These are phyloP conservation scores for Leptographium lundbergii DNA, from an alignment of 2,329 filamentous ascomycete genomes.

Conservation along the genomic window DNA sequence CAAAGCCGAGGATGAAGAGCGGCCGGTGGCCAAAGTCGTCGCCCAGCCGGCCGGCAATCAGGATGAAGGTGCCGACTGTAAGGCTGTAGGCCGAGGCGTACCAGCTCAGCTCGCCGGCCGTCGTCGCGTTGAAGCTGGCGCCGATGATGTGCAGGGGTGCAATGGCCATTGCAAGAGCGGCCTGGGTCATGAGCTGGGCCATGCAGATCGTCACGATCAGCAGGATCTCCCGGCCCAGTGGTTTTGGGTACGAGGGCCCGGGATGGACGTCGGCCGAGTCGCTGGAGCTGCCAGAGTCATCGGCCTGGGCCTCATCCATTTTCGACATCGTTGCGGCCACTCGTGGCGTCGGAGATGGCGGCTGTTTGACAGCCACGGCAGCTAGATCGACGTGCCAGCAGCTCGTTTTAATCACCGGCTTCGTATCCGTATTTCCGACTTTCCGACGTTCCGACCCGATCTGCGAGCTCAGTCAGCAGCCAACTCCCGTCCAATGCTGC, in stretches of 20 bases:
- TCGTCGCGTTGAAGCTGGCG: constrained; percentile 3
- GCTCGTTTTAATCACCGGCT: too few species aligned
- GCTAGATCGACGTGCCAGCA: too few species aligned
- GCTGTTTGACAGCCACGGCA: too few species aligned
- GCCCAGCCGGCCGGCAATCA: constrained; percentile 46
- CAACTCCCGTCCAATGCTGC: too few species aligned
- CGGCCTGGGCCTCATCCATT: background rate
- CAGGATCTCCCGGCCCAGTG: background rate
- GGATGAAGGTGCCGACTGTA: constrained; percentile 31
- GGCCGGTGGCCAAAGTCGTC: constrained; percentile 49
- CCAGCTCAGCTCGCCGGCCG: constrained; percentile 43
- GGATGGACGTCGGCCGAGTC: background rate
- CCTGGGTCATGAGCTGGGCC: constrained; percentile 8
- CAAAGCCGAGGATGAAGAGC: constrained; percentile 44
- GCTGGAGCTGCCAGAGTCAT: background rate
- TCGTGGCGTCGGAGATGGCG: too few species aligned
- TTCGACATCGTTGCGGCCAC: background rate
- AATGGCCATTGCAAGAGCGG: constrained; percentile 4
- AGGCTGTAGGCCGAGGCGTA: constrained; percentile 29
- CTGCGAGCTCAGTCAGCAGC: too few species aligned
- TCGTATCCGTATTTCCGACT: too few species aligned
- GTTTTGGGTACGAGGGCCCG: background rate
- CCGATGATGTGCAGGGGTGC: constrained; percentile 4
- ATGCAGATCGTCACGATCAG: constrained; percentile 6
- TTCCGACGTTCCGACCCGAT: too few species aligned